Evolutionary conservation across 495 filamentous ascomycete genomes (phyloP), one percentile per base, ranked within the genome.

Genomic region (Lasiosphaeria miniovina): DNA sequence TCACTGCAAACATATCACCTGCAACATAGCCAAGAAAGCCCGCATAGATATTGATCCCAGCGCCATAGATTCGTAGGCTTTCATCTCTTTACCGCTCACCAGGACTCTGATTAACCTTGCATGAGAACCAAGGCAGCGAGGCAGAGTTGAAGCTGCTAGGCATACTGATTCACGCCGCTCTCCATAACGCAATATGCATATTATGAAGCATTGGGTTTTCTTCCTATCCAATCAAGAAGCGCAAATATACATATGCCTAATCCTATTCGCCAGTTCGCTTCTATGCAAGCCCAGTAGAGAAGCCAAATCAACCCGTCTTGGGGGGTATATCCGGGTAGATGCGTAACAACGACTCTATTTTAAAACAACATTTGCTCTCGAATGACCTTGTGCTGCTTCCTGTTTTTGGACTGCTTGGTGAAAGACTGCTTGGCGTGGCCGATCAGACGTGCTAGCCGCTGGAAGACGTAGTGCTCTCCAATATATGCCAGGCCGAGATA

Each of bases 341-440:
- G 43, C 12, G 41, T 5, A 24, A 10, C 41, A 2, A 17, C 34
- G n/a, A 32, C 1, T 6, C 43, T 24, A 24, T 24, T 24, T 61
- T 41, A 78, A 41, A 61, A 68, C 12, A 83, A 75, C 89, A 96
- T 91, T 52, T 84, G 77, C 68, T 93, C 89, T 50, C 82, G 65
- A 10, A 96, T 80, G 33, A 89, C 68, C 72, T 98, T 98, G 69
- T 97, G 97, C 72, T 86, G 77, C 71, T 96, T 96, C 61, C 91
- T 79, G 67, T 87, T 84, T 75, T 96, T 97, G 36, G 77, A 72
- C 65, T 77, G 74, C 55, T 79, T 80, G 0, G 83, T 83, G 51
- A 91, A 33, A 4, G 67, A 69, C 46, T 78, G 67, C 65, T 84
- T 86, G 31, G 80, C 53, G 36, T 71, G 75, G 11, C 90, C 90